These are phyloP conservation scores for Leccinum ambiguum DNA, from an alignment of 1,284 basidiomycete species.

Conservation along the genomic window DNA sequence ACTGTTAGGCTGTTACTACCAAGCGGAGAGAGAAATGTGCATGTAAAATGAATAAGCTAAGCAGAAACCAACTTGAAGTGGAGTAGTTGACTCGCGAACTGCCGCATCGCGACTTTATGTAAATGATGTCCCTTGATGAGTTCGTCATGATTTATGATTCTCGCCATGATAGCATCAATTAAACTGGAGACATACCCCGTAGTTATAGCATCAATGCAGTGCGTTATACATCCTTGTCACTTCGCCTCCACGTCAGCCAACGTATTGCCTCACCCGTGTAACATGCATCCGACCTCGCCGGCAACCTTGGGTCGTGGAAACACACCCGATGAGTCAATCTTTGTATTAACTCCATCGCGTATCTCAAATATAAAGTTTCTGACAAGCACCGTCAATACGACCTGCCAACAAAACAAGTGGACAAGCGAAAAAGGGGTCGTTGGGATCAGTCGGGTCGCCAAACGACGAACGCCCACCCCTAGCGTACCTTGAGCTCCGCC, in stretches of 20 bases:
- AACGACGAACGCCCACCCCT: background rate
- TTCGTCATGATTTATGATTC: background rate
- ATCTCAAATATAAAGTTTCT: slow-evolving; percentile 46
- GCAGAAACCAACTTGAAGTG: too few relatives aligned
- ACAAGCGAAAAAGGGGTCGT: too few relatives aligned
- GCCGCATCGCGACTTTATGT: background rate
- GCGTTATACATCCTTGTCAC: background rate
- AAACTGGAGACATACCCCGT: background rate
- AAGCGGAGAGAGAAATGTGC: too few relatives aligned
- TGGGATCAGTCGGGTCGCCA: too few relatives aligned
- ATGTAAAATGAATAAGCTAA: too few relatives aligned
- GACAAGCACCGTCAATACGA: slow-evolving; percentile 36
- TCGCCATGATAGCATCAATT: background rate
- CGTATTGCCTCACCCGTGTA: slow-evolving; percentile 36
- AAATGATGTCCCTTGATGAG: too few relatives aligned
- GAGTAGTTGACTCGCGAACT: background rate
- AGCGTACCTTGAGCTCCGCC: slow-evolving; percentile 45
- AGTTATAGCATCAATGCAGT: background rate
- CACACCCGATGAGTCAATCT: slow-evolving; percentile 36
- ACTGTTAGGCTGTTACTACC: too few relatives aligned
- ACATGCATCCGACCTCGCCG: slow-evolving; percentile 38
- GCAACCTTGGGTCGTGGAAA: slow-evolving; percentile 43
- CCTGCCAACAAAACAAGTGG: background rate
- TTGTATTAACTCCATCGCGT: slow-evolving; percentile 38
- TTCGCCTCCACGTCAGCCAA: slow-evolving; percentile 2